Conservation (phyloP, 2,329 filamentous ascomycete genomes). For the Emmonsiellopsis sp. region DNA sequence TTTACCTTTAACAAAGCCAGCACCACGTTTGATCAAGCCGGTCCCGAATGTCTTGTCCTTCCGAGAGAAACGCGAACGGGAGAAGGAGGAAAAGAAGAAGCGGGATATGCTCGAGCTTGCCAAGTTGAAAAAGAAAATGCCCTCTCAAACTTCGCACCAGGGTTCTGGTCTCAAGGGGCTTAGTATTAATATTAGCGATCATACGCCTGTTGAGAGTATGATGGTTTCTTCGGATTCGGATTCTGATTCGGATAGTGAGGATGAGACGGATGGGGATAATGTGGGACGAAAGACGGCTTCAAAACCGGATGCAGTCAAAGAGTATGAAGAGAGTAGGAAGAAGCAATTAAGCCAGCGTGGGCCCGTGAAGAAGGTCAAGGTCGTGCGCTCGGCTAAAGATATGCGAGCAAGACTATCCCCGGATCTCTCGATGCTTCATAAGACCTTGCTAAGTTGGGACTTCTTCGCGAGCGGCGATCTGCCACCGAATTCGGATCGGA, state of each 20-base stretch:
- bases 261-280: conserved; percentile 53
- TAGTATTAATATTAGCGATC: conserved; percentile 68
- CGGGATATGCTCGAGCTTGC: conserved; percentile 65
- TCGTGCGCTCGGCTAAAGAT: conserved; percentile 77
- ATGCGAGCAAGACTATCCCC: conserved; percentile 88
- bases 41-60: conserved; percentile 46
- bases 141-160: conserved; percentile 57
- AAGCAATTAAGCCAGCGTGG: conserved; percentile 50
- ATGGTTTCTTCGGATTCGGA: conserved; percentile 68
- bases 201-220: conserved; percentile 66
- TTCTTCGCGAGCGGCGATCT: conserved; percentile 85
- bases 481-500: conserved; percentile 62
- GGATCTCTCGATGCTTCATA: conserved; percentile 75
- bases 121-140: conserved; percentile 49
- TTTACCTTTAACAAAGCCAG: conserved; percentile 4
- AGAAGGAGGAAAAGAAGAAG: conserved; percentile 64
- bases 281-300: conserved; percentile 31
- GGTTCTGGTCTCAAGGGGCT: conserved; percentile 69
- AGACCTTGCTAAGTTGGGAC: conserved; percentile 84
- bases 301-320: conserved; percentile 32
- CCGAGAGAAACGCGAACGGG: conserved; percentile 63
- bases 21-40: conserved; percentile 14
- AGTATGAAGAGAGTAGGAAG: conserved; percentile 40
- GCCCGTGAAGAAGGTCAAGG: conserved; percentile 76
- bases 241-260: conserved; percentile 65